These are phyloP conservation scores for Amanita pseudoporphyria DNA, from an alignment of 768 basidiomycete genomes.

Conservation along the genomic window DNA sequence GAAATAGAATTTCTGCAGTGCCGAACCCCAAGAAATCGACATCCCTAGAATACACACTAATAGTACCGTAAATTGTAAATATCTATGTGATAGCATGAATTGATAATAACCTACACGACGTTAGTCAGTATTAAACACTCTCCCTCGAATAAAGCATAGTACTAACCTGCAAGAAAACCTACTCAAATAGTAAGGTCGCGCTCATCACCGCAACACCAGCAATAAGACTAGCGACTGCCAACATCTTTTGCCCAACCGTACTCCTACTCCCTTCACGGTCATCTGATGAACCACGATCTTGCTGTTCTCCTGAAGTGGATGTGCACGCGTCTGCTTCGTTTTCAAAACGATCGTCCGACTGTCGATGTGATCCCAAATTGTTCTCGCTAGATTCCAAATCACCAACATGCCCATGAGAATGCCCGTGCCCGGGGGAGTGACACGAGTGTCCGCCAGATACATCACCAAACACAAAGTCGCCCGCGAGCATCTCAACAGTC, in stretches of 20 bases:
- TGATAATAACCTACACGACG: too few relatives aligned
- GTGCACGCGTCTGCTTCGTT: too few relatives aligned
- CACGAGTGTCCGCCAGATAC: slow-evolving; percentile 27
- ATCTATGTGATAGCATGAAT: too few relatives aligned
- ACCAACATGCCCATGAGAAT: slow-evolving; percentile 10
- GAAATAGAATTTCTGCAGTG: too few relatives aligned
- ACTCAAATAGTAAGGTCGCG: slow-evolving; percentile 41
- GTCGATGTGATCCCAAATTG: too few relatives aligned
- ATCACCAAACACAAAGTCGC: slow-evolving; percentile 74
- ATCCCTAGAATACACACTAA: too few relatives aligned
- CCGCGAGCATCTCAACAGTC: slow-evolving; percentile 82
- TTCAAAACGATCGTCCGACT: too few relatives aligned
- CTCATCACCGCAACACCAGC: slow-evolving; percentile 59
- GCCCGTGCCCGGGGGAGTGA: slow-evolving; percentile 16
- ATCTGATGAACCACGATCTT: neutral
- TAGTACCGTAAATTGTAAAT: too few relatives aligned
- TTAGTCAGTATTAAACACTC: too few relatives aligned
- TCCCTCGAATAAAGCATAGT: too few relatives aligned
- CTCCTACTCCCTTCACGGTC: slow-evolving; percentile 10
- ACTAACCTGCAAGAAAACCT: neutral
- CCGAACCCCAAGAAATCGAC: too few relatives aligned
- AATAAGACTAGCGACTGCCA: slow-evolving; percentile 52
- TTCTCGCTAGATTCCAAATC: too few relatives aligned
- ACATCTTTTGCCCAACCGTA: slow-evolving; percentile 29
- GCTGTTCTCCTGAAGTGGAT: neutral